A percentile compares a stretch with the other conserved stretches of the same genome.
Conservation (phyloP, 257 asterid species). For the Nicotiana sylvestris region DNA sequence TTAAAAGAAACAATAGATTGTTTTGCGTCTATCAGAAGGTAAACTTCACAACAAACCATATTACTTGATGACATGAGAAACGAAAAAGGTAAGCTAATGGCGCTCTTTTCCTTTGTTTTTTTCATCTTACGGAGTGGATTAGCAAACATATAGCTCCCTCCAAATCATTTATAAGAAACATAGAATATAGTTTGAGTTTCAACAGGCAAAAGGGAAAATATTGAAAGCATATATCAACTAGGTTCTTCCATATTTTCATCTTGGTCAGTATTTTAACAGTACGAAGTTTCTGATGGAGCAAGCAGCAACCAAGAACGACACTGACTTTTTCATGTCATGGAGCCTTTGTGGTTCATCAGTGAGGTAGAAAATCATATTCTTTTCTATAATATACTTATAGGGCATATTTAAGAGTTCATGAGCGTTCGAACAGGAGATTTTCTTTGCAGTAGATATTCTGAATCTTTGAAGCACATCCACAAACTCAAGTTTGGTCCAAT, state of each 20-base stretch:
- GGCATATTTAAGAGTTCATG: not conserved
- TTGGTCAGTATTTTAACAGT: not conserved
- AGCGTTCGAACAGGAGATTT: not conserved
- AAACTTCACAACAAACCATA: not conserved
- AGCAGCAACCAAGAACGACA: not conserved
- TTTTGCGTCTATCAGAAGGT: not conserved
- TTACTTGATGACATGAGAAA: not conserved
- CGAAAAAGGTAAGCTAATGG: not conserved
- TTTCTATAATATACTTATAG: not conserved
- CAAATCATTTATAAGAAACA: not conserved
- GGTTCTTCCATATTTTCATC: constrained; percentile 1
- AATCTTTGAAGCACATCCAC: not conserved
- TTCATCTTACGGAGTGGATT: not conserved
- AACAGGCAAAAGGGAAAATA: not conserved
- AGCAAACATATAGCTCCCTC: not conserved
- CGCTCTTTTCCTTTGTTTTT: not conserved
- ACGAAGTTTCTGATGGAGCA: not conserved
- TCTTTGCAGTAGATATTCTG: not conserved
- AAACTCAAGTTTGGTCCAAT: not conserved
- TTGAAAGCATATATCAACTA: not conserved
- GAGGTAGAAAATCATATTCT: not conserved
- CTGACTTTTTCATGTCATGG: not conserved
- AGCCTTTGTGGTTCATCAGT: not conserved
- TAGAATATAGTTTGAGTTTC: not conserved
- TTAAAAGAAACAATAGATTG: not conserved